phyloP scores from a whole-genome alignment of 495 filamentous ascomycete genomes.

The Collariella sp. region DNA sequence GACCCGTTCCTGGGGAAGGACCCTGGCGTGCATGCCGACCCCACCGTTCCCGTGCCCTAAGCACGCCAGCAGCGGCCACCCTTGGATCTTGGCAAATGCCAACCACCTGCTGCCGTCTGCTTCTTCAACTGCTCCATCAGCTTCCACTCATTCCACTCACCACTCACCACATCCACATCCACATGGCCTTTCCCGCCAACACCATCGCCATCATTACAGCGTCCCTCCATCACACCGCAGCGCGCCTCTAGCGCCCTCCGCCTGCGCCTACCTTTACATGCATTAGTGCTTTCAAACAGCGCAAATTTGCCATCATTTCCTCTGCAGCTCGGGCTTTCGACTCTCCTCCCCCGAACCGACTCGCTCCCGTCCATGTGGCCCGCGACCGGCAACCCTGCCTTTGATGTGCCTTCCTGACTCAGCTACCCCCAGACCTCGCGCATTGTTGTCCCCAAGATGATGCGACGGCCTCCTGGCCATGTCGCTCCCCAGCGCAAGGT shows the following conservation, averaged over 20 bases:
- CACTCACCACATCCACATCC: slow-evolving; percentile 7
- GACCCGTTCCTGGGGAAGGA: background rate
- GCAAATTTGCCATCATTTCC: background rate
- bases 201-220: background rate
- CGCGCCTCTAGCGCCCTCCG: background rate
- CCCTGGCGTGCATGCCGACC: background rate
- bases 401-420: slow-evolving; percentile 23
- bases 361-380: slow-evolving; percentile 2
- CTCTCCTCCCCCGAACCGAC: background rate
- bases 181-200: slow-evolving; percentile 13
- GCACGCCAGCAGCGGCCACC: background rate
- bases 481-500: slow-evolving; percentile 40
- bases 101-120: slow-evolving; percentile 10
- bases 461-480: slow-evolving; percentile 49
- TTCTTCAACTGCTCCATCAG: slow-evolving; percentile 17
- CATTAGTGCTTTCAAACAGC: background rate
- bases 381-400: slow-evolving; percentile 5
- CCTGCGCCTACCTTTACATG: background rate
- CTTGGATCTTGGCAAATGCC: slow-evolving; percentile 6
- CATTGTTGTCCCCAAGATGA: slow-evolving; percentile 44
- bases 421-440: slow-evolving; percentile 14
- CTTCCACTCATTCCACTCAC: slow-evolving; percentile 23
- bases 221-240: background rate
- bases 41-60: slow-evolving; percentile 13
- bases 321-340: background rate